Conservation (phyloP, 495 filamentous ascomycete species). For the Chaetomium tenue region DNA sequence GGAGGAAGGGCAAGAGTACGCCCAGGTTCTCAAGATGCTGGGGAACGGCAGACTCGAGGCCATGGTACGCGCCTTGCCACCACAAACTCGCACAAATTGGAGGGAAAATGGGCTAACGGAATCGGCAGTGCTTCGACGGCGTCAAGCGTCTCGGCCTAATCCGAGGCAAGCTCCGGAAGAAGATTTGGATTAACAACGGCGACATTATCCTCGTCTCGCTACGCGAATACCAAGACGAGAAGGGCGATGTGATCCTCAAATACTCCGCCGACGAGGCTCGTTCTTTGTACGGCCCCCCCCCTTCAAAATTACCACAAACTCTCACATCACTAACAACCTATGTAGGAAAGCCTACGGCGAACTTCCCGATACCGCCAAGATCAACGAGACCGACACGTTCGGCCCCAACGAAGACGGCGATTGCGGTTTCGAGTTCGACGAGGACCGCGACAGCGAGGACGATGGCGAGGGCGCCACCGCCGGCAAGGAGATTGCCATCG, state of each 20-base stretch:
- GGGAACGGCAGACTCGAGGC: constrained; percentile 97
- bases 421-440: constrained; percentile 82
- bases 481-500: constrained; percentile 68
- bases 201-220: constrained; percentile 97
- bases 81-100: background rate
- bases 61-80: constrained; percentile 27
- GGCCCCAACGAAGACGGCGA: constrained; percentile 57
- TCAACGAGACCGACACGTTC: constrained; percentile 46
- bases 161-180: constrained; percentile 96
- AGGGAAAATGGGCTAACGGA: constrained; percentile 1
- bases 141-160: constrained; percentile 81
- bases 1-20: constrained; percentile 98
- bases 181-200: constrained; percentile 98
- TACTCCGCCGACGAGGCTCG: constrained; percentile 97
- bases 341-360: constrained; percentile 84
- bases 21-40: constrained; percentile 97
- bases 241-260: constrained; percentile 98
- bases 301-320: background rate
- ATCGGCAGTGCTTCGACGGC: constrained; percentile 84
- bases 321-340: constrained; percentile 15
- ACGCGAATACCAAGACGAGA: constrained; percentile 98
- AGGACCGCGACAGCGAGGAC: constrained; percentile 77
- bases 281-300: constrained; percentile 52
- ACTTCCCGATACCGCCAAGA: constrained; percentile 95
- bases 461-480: constrained; percentile 59